phyloP scores from a whole-genome alignment of 139 green algal species.

The Chlorella sp. region DNA sequence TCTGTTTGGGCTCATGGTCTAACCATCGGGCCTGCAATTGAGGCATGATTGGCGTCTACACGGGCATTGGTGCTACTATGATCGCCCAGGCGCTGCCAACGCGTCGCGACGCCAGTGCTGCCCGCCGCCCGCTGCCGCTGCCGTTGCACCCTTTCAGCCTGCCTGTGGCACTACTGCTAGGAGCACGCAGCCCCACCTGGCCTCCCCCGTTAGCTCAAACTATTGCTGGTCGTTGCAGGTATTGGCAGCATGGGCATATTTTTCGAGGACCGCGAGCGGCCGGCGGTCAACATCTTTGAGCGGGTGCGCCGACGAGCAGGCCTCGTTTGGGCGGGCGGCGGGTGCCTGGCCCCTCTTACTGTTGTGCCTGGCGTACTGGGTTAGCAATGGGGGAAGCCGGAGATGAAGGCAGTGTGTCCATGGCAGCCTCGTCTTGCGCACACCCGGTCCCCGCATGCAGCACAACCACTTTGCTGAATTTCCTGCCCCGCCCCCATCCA shows the following conservation, averaged over 20 bases:
- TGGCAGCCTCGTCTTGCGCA: neutral
- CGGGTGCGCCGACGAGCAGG: neutral
- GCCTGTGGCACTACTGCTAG: neutral
- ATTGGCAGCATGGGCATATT: slow-evolving; percentile 57
- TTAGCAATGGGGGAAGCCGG: neutral
- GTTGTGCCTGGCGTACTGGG: too few species aligned
- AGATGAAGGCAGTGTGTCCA: neutral
- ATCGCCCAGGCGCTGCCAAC: neutral
- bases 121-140: neutral
- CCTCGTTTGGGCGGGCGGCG: neutral
- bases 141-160: neutral
- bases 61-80: neutral
- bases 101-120: neutral
- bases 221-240: slow-evolving; percentile 13
- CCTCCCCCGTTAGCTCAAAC: neutral
- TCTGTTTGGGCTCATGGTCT: neutral
- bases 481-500: too few species aligned
- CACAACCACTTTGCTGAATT: neutral
- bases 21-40: neutral
- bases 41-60: neutral
- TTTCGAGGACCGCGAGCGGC: slow-evolving; percentile 53
- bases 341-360: too few species aligned
- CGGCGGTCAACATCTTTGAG: slow-evolving; percentile 45
- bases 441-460: neutral
- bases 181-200: too few species aligned